A percentile compares a stretch with the other conserved stretches of the same genome.
phyloP scores from a whole-genome alignment of 2,329 filamentous ascomycete species.

The Neurospora sp. region DNA sequence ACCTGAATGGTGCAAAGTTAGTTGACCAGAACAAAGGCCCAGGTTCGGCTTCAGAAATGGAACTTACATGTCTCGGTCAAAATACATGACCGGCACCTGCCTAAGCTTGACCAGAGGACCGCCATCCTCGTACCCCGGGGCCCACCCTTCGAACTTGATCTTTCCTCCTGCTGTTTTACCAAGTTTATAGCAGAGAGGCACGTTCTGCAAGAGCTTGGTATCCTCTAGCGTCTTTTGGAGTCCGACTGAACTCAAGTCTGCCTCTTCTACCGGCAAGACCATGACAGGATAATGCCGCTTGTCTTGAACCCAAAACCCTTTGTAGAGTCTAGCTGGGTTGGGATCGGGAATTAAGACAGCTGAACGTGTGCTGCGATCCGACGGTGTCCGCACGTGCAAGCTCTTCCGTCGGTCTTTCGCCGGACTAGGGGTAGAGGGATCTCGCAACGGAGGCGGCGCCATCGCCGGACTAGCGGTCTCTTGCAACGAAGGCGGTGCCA shows the following conservation, averaged over 20 bases:
- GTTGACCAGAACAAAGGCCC: background rate
- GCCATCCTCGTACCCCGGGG: conserved; percentile 25
- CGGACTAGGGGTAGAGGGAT: background rate
- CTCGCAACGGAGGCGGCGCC: background rate
- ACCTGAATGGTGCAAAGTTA: conserved; percentile 4
- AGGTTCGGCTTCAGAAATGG: background rate
- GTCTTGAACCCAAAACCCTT: conserved; percentile 20
- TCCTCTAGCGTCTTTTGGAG: conserved; percentile 19
- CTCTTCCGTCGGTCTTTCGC: conserved; percentile 1
- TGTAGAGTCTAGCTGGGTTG: conserved; percentile 24
- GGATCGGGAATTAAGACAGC: conserved; percentile 17
- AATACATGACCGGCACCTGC: conserved; percentile 31
- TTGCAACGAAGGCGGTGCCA: background rate
- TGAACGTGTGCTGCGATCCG: background rate
- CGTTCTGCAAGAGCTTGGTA: conserved; percentile 22
- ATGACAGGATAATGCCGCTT: conserved; percentile 25
- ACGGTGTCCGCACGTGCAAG: background rate
- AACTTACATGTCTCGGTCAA: conserved; percentile 21
- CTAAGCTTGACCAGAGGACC: conserved; percentile 23
- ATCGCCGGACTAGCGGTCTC: background rate
- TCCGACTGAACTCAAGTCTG: conserved; percentile 19
- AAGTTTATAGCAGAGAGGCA: conserved; percentile 24
- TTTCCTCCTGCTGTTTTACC: conserved; percentile 18
- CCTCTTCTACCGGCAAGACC: conserved; percentile 25
- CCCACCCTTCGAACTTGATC: conserved; percentile 26